These are phyloP conservation scores for Zygosaccharomyces pseudorouxii DNA, from an alignment of 805 yeast species.

Conservation along the genomic window DNA sequence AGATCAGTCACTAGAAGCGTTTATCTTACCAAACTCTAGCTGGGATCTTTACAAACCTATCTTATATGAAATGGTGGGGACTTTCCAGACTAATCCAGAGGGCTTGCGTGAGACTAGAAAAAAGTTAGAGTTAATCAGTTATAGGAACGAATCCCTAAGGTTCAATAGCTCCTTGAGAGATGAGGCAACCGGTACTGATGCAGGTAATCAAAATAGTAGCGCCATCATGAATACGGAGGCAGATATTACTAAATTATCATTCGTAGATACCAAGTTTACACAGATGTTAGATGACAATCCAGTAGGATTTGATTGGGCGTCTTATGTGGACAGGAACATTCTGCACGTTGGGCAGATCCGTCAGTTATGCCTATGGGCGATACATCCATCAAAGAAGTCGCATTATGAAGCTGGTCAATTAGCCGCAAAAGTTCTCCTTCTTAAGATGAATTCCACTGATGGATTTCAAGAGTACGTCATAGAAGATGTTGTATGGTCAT, in stretches of 20 bases:
- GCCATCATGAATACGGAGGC: constrained; percentile 36
- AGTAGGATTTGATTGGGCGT: constrained; percentile 32
- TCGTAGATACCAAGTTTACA: constrained; percentile 25
- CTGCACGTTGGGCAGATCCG: constrained; percentile 22
- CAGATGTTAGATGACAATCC: constrained; percentile 27
- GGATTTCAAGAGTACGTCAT: constrained; percentile 32
- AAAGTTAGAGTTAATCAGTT: constrained; percentile 56
- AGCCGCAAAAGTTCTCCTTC: constrained; percentile 28
- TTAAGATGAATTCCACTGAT: constrained; percentile 29
- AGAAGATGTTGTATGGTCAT: constrained; percentile 35
- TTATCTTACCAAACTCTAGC: constrained; percentile 53
- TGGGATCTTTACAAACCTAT: constrained; percentile 54
- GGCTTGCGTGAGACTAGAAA: constrained; percentile 33
- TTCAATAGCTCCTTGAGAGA: constrained; percentile 38
- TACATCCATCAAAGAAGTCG: constrained; percentile 28
- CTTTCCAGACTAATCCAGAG: constrained; percentile 29
- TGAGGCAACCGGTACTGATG: constrained; percentile 38
- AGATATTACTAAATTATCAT: constrained; percentile 24
- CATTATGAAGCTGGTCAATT: constrained; percentile 33
- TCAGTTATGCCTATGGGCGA: constrained; percentile 32
- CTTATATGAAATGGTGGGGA: constrained; percentile 38
- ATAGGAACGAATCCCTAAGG: constrained; percentile 68
- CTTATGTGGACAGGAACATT: constrained; percentile 29
- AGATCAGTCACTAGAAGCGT: constrained; percentile 44
- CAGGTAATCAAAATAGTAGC: constrained; percentile 14